Evolutionary conservation across 2,329 filamentous ascomycete species (phyloP), one percentile per base, ranked within the genome.

Genomic region (Trichoderma harzianum): DNA sequence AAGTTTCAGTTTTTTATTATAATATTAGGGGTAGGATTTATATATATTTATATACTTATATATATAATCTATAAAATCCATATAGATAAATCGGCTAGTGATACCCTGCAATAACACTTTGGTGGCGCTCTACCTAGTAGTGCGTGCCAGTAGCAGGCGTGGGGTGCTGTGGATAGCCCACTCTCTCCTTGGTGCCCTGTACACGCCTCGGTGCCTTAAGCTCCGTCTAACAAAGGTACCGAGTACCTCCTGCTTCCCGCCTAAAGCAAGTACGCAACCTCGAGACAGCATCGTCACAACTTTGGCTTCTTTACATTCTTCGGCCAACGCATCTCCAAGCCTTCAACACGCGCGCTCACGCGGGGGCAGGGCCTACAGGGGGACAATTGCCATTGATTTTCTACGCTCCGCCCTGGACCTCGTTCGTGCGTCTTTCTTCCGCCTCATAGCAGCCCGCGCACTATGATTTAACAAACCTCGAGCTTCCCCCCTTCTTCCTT

Each of bases 391-490:
- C 1, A 58, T 61, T 55, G 55, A 26, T 11, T n/a, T 36, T 53
- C 26, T 26, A 36, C 67, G 21, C 36, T 43, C n/a, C 57, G 67
- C 63, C 69, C 62, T 61, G 39, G n/a, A 34, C n/a, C 57, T 69
- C 57, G 39, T 10, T 36, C 4, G 28, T 62, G 28, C 32, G 30
- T 36, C 32, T 14, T 58, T 64, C 60, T 51, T 43, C 14, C 68
- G 26, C 32, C 32, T 63, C 60, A n/a, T 7, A 55, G 30, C 30
- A 32, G 60, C 47, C 71, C 14, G 58, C 57, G 60, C 71, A 72
- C 32, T 70, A 72, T 72, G 71, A 43, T 72, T 55, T 70, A 51
- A 65, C 43, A 70, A 64, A 47, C 7, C 57, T 51, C 61, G 36
- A 67, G 18, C 36, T 43, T 43, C 39, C 39, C 57, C 57, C 67